Conservation (phyloP, 225 moss, liverwort and hornwort species). For the Thuidium tamariscinum region DNA sequence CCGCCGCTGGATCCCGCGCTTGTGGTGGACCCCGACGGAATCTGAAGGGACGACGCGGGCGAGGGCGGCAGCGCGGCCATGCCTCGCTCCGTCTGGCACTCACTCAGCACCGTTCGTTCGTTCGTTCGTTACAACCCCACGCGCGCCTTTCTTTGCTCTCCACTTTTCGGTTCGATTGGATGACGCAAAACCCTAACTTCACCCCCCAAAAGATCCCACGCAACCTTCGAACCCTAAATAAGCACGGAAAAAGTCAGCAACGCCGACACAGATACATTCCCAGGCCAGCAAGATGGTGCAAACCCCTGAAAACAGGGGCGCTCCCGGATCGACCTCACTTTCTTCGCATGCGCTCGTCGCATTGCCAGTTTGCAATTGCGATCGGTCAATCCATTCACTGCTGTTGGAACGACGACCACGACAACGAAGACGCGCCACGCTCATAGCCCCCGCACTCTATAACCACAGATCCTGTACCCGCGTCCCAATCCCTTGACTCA, state of each 20-base stretch:
- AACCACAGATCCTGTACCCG: not conserved
- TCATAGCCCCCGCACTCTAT: not conserved
- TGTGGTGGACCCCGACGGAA: slow-evolving; percentile 65
- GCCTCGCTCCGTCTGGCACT: slow-evolving; percentile 10
- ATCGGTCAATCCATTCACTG: not conserved
- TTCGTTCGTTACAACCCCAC: not conserved
- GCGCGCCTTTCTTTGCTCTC: not conserved
- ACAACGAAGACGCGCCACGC: not conserved
- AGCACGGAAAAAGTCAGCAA: not conserved
- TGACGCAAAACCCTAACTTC: slow-evolving; percentile 15
- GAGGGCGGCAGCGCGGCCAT: slow-evolving; percentile 58
- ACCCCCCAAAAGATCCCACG: not conserved
- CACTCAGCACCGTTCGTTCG: slow-evolving; percentile 15
- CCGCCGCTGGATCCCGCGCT: slow-evolving; percentile 59
- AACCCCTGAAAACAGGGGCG: not conserved
- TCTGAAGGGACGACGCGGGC: slow-evolving; percentile 46
- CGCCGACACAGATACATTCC: not conserved
- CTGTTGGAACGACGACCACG: not conserved
- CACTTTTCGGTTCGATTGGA: slow-evolving; percentile 27
- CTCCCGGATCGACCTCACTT: not conserved
- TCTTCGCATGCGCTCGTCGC: not conserved
- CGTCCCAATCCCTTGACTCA: too few relatives aligned
- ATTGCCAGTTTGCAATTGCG: not conserved
- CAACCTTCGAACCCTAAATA: not conserved
- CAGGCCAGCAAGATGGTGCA: not conserved